Conservation (phyloP, 441 rosid genomes). For the Pelargonium myrrhifolium region DNA sequence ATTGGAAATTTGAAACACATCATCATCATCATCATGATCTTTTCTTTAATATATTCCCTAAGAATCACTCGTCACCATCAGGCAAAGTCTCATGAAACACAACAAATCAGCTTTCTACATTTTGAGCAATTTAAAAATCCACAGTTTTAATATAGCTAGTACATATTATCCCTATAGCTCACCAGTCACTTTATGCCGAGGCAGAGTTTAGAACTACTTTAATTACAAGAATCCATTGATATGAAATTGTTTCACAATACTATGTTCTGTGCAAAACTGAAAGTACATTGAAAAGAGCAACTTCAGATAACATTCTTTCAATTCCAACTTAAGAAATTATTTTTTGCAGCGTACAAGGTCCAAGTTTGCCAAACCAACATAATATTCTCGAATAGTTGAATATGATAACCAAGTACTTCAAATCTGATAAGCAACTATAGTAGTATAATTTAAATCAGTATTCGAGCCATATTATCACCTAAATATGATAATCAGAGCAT, state of each 20-base stretch:
- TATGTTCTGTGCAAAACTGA: slow-evolving; percentile 3
- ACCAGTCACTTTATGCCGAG: background rate
- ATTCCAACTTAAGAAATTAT: background rate
- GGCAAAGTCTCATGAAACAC: slow-evolving; percentile 1
- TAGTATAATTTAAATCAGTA: background rate
- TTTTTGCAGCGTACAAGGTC: background rate
- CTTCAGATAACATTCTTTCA: background rate
- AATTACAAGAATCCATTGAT: background rate
- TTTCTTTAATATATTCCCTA: slow-evolving; percentile 1
- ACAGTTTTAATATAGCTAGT: background rate
- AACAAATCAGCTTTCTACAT: background rate
- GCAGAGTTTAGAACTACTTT: slow-evolving; percentile 1
- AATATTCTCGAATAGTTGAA: background rate
- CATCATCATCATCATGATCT: background rate
- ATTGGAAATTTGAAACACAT: slow-evolving; percentile 1
- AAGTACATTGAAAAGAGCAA: background rate
- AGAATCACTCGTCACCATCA: slow-evolving; percentile 7
- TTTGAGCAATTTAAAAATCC: background rate
- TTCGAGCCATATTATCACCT: no score
- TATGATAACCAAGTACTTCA: background rate
- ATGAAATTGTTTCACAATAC: background rate
- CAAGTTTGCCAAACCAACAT: background rate
- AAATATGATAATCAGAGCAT: background rate
- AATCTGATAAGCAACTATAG: background rate
- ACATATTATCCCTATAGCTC: background rate